These are phyloP conservation scores for Kazachstania kunashirensis DNA, from an alignment of 805 yeast genomes.

Conservation along the genomic window DNA sequence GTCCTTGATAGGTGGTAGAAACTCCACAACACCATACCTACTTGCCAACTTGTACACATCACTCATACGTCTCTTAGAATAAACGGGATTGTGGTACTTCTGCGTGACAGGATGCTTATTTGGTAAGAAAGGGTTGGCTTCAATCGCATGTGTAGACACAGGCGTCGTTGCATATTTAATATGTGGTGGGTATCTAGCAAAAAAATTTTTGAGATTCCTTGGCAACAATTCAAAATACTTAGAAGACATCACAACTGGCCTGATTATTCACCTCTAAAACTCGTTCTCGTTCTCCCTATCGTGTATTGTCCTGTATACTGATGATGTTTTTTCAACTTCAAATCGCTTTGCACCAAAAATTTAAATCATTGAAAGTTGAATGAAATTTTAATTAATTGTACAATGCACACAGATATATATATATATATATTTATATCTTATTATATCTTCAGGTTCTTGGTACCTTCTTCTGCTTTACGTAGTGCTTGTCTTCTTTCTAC, in stretches of 20 bases:
- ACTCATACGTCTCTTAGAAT: constrained; percentile 72
- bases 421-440: constrained; percentile 2
- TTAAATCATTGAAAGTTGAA: too few species aligned
- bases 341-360: too few species aligned
- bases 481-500: constrained; percentile 55
- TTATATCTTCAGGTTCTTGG: constrained; percentile 26
- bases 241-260: too few species aligned
- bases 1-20: constrained; percentile 45
- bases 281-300: too few species aligned
- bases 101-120: constrained; percentile 77
- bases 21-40: constrained; percentile 67
- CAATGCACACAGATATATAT: too few species aligned
- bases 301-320: too few species aligned
- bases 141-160: constrained; percentile 52
- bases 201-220: constrained; percentile 56
- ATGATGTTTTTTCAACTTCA: too few species aligned
- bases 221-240: constrained; percentile 54
- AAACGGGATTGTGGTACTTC: constrained; percentile 66
- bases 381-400: too few species aligned
- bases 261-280: too few species aligned
- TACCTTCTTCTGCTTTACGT: constrained; percentile 37
- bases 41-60: constrained; percentile 76
- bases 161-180: constrained; percentile 55
- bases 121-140: constrained; percentile 80
- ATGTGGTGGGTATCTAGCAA: constrained; percentile 74